Conservation (phyloP, 306 rosid genomes). For the Albizia julibrissin region DNA sequence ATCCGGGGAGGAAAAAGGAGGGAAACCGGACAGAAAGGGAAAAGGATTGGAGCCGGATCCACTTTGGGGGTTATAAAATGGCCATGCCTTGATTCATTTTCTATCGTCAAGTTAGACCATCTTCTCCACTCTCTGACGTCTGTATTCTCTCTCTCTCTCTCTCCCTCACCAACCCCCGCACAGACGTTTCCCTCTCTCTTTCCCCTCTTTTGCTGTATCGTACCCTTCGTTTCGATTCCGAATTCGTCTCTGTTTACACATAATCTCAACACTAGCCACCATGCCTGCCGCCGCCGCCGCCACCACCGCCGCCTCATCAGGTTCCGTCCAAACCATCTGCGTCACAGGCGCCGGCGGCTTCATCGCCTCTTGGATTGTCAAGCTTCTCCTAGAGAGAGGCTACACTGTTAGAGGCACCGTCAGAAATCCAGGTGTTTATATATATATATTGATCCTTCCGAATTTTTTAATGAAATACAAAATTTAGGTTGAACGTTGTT, state of each 20-base stretch:
- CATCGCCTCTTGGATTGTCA: constrained; percentile 92
- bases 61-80: constrained; percentile 29
- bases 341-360: constrained; percentile 98
- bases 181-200: no score
- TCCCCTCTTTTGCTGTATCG: not conserved
- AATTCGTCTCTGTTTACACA: not conserved
- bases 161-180: not conserved
- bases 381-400: constrained; percentile 69
- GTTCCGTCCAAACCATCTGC: constrained; percentile 61
- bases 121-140: not conserved
- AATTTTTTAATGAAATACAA: not conserved
- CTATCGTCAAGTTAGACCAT: not conserved
- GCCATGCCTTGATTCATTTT: not conserved
- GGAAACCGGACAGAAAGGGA: no score
- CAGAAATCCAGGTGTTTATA: constrained; percentile 68
- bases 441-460: no score
- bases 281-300: constrained; percentile 53
- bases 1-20: no score
- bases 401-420: constrained; percentile 84
- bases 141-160: not conserved
- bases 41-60: no score
- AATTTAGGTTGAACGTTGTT: not conserved
- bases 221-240: not conserved
- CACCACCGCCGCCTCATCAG: constrained; percentile 28
- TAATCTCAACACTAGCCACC: not conserved